These are phyloP conservation scores for Auriculariales sp. DNA, from an alignment of 768 basidiomycete species.

Conservation along the genomic window DNA sequence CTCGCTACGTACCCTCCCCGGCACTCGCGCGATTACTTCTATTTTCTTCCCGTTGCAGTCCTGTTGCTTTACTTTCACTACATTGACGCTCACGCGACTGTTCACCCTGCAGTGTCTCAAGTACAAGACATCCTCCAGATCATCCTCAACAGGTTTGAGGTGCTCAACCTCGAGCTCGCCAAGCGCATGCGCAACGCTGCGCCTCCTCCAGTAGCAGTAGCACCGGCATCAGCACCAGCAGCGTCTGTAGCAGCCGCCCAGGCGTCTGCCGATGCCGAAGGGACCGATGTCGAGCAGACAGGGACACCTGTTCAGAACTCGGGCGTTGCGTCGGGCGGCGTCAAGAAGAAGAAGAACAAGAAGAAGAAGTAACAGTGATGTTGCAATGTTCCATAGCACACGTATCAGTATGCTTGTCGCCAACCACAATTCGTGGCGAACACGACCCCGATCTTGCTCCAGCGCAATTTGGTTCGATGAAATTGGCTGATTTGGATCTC, in stretches of 20 bases:
- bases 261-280: neutral
- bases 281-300: too few relatives aligned
- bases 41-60: too few relatives aligned
- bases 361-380: constrained; percentile 68
- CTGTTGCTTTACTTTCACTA: too few relatives aligned
- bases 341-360: constrained; percentile 65
- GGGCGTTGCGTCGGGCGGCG: constrained; percentile 35
- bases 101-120: constrained; percentile 61
- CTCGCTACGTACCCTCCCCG: neutral
- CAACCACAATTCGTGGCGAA: too few relatives aligned
- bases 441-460: too few relatives aligned
- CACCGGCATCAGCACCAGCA: constrained; percentile 1
- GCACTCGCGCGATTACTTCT: too few relatives aligned
- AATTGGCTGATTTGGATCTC: too few relatives aligned
- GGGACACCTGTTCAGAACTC: constrained; percentile 16
- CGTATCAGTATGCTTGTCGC: too few relatives aligned
- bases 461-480: too few relatives aligned
- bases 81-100: too few relatives aligned
- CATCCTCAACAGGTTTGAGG: constrained; percentile 92
- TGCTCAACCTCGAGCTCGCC: constrained; percentile 74
- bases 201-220: constrained; percentile 16
- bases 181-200: constrained; percentile 67
- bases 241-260: constrained; percentile 1
- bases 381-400: too few relatives aligned
- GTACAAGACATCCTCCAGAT: constrained; percentile 95